A percentile compares a stretch with the other conserved stretches of the same genome.
phyloP scores from a whole-genome alignment of 2,329 filamentous ascomycete genomes.

The Graphiopsis chlorocephala region DNA sequence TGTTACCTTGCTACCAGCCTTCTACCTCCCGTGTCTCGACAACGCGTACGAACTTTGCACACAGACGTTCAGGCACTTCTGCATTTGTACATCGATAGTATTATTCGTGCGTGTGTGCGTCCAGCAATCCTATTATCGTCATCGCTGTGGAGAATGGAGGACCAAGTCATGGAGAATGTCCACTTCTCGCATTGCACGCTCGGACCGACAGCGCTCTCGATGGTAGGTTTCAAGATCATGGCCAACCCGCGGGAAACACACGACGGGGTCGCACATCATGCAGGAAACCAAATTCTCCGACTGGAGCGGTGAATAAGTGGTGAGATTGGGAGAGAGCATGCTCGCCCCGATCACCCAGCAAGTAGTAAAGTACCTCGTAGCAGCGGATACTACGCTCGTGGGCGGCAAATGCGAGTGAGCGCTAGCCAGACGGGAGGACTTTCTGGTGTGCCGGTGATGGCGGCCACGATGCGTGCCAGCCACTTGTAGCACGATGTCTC shows the following conservation, averaged over 20 bases:
- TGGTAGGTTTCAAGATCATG: slow-evolving; percentile 13
- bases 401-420: slow-evolving; percentile 7
- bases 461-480: slow-evolving; percentile 14
- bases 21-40: neutral
- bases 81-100: neutral
- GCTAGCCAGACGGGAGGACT: neutral
- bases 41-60: neutral
- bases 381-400: slow-evolving; percentile 9
- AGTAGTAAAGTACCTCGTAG: neutral
- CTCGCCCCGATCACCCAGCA: neutral
- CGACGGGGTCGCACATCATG: slow-evolving; percentile 11
- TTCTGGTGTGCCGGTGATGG: slow-evolving; percentile 8
- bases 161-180: slow-evolving; percentile 3
- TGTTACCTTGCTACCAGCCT: neutral
- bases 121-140: neutral
- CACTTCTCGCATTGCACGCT: slow-evolving; percentile 9
- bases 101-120: neutral
- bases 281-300: slow-evolving; percentile 15
- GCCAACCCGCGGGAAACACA: slow-evolving; percentile 1
- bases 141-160: slow-evolving; percentile 10
- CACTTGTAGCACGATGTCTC: slow-evolving; percentile 6
- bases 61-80: neutral
- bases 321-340: neutral
- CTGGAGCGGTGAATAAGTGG: slow-evolving; percentile 11
- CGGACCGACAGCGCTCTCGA: neutral